Percentiles rank a stretch among this genome's conserved stretches.
Evolutionary conservation across 2,329 filamentous ascomycete genomes (phyloP).

Genomic region (Colletotrichum sojae): DNA sequence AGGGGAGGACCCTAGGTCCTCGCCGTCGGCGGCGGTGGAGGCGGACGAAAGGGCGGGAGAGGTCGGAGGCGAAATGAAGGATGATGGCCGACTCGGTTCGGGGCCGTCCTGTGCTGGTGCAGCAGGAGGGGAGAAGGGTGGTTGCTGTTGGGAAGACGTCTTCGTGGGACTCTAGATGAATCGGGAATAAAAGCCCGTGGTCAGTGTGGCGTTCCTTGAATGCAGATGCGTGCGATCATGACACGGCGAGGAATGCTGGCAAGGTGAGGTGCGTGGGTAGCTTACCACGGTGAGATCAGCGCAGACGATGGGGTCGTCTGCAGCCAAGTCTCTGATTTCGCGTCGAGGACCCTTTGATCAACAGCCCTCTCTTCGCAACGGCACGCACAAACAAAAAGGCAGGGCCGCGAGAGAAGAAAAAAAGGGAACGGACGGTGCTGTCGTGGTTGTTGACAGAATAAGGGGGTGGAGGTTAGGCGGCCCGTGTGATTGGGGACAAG

Average conservation of each 20-base stretch:
- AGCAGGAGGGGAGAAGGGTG: conserved; percentile 69
- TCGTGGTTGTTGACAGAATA: conserved; percentile 40
- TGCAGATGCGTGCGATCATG: conserved; percentile 7
- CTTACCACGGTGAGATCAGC: conserved; percentile 72
- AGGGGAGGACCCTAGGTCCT: conserved; percentile 70
- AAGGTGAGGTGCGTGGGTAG: conserved; percentile 33
- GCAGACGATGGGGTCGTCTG: conserved; percentile 74
- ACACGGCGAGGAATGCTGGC: conserved; percentile 21
- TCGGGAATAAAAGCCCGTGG: conserved; percentile 18
- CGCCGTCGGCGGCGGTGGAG: conserved; percentile 72
- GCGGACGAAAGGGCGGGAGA: conserved; percentile 74
- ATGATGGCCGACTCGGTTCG: conserved; percentile 54
- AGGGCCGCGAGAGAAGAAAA: conserved; percentile 8
- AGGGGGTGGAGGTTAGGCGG: conserved; percentile 38
- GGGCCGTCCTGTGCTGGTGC: conserved; percentile 72
- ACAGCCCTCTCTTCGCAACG: conserved; percentile 28
- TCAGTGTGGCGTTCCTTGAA: conserved; percentile 35
- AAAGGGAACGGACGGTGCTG: conserved; percentile 32
- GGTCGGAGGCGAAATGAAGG: conserved; percentile 53
- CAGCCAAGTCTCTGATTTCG: conserved; percentile 67
- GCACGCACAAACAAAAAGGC: conserved; percentile 24
- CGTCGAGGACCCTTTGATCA: conserved; percentile 44
- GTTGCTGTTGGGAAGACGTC: conserved; percentile 69
- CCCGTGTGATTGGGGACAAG: conserved; percentile 38
- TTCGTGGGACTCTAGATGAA: conserved; percentile 58